phyloP scores from a whole-genome alignment of 495 filamentous ascomycete species.

The Penicillium verhagenii region DNA sequence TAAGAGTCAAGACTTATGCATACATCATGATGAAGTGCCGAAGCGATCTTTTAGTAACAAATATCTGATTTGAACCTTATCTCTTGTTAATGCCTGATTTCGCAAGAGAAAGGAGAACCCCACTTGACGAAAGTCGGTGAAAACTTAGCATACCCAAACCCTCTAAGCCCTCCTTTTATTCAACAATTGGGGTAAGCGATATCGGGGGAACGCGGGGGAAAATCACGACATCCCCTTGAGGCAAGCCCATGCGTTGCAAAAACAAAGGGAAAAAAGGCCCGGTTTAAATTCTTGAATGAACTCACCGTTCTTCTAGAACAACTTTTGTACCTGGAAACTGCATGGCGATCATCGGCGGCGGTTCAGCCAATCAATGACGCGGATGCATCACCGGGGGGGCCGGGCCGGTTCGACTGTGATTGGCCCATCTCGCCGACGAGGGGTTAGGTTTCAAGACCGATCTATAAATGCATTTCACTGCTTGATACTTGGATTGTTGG shows the following conservation, averaged over 20 bases:
- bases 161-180: not conserved
- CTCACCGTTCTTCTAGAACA: conserved; percentile 22
- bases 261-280: too few relatives aligned
- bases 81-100: conserved; percentile 13
- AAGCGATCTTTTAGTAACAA: too few relatives aligned
- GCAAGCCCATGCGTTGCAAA: conserved; percentile 24
- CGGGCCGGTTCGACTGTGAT: conserved; percentile 25
- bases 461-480: conserved; percentile 20
- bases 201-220: conserved; percentile 24
- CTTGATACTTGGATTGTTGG: conserved; percentile 6
- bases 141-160: not conserved
- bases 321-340: conserved; percentile 19
- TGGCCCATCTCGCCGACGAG: conserved; percentile 21
- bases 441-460: conserved; percentile 14
- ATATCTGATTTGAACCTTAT: conserved; percentile 1
- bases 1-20: too few relatives aligned
- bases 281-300: not conserved
- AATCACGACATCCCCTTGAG: conserved; percentile 17
- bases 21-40: too few relatives aligned
- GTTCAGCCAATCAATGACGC: conserved; percentile 16
- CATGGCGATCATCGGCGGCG: conserved; percentile 19
- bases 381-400: conserved; percentile 24
- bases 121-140: conserved; percentile 6
- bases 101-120: conserved; percentile 11
- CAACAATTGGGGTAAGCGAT: not conserved